phyloP scores from a whole-genome alignment of 441 rosid species.

The Euphorbia celastroides region DNA sequence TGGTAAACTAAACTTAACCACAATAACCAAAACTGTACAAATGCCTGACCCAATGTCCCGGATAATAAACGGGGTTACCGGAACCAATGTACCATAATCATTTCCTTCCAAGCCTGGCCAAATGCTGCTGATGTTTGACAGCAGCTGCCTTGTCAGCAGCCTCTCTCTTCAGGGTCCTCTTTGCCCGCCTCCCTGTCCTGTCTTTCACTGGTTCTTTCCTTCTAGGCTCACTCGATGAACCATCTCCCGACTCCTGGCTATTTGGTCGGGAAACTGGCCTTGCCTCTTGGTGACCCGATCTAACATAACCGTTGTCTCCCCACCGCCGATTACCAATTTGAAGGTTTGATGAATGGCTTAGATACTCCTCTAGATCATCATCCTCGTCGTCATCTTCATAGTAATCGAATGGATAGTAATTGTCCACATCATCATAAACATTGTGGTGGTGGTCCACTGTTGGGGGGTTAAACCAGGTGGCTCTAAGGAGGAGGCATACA shows the following conservation, averaged over 20 bases:
- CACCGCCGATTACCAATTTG: slow-evolving; percentile 78
- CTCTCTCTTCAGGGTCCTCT: slow-evolving; percentile 85
- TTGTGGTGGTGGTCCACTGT: slow-evolving; percentile 41
- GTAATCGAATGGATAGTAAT: slow-evolving; percentile 41
- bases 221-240: slow-evolving; percentile 51
- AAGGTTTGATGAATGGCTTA: slow-evolving; percentile 39
- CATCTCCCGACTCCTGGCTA: slow-evolving; percentile 37
- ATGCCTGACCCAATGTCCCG: slow-evolving; percentile 12
- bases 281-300: slow-evolving; percentile 86
- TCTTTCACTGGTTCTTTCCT: slow-evolving; percentile 43
- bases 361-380: slow-evolving; percentile 54
- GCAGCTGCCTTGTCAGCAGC: slow-evolving; percentile 93
- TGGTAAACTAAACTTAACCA: neutral
- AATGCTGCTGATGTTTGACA: slow-evolving; percentile 60
- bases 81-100: too few relatives aligned
- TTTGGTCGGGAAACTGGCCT: slow-evolving; percentile 48
- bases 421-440: slow-evolving; percentile 33
- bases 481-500: slow-evolving; percentile 85
- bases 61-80: too few relatives aligned
- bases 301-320: slow-evolving; percentile 90
- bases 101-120: slow-evolving; percentile 54
- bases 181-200: slow-evolving; percentile 72
- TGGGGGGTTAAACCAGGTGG: slow-evolving; percentile 74
- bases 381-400: slow-evolving; percentile 57
- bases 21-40: slow-evolving; percentile 38